Conservation (phyloP, 768 basidiomycete genomes). For the Psilocybe tampanensis region DNA sequence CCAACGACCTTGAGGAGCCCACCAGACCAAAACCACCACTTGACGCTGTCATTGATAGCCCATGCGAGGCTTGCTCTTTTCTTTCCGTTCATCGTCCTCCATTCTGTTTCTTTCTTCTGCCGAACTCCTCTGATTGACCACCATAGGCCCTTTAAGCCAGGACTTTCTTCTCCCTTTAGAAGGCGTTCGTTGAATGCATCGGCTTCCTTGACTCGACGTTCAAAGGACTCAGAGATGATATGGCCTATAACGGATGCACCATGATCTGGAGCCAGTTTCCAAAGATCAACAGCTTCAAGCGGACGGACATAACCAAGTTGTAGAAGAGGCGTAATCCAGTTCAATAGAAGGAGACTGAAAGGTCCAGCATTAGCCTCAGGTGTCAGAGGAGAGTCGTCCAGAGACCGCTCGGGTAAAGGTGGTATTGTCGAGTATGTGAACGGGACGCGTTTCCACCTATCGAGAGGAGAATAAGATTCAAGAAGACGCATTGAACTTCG, state of each 20-base stretch:
- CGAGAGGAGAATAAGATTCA: neutral
- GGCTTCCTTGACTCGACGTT: constrained; percentile 55
- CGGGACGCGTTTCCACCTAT: constrained; percentile 36
- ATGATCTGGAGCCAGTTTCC: constrained; percentile 69
- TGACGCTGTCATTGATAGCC: constrained; percentile 78
- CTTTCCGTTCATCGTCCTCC: constrained; percentile 67
- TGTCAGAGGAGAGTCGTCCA: constrained; percentile 61
- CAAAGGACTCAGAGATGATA: constrained; percentile 66
- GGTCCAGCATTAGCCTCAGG: constrained; percentile 70
- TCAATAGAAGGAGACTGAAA: constrained; percentile 63
- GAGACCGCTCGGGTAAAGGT: constrained; percentile 48
- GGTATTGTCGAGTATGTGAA: constrained; percentile 42
- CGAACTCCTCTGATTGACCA: constrained; percentile 63
- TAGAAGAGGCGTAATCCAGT: constrained; percentile 77
- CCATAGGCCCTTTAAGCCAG: constrained; percentile 54
- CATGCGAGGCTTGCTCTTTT: constrained; percentile 61
- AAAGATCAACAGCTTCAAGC: constrained; percentile 79
- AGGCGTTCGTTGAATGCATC: constrained; percentile 73
- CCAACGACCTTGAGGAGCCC: constrained; percentile 62
- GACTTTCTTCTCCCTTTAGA: constrained; percentile 61
- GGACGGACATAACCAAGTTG: constrained; percentile 78
- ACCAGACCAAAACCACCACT: constrained; percentile 78
- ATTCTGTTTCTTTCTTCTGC: constrained; percentile 57
- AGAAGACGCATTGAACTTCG: no score
- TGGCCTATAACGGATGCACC: constrained; percentile 62